Conservation (phyloP, 2,329 filamentous ascomycete genomes). For the Curvularia spicifera region DNA sequence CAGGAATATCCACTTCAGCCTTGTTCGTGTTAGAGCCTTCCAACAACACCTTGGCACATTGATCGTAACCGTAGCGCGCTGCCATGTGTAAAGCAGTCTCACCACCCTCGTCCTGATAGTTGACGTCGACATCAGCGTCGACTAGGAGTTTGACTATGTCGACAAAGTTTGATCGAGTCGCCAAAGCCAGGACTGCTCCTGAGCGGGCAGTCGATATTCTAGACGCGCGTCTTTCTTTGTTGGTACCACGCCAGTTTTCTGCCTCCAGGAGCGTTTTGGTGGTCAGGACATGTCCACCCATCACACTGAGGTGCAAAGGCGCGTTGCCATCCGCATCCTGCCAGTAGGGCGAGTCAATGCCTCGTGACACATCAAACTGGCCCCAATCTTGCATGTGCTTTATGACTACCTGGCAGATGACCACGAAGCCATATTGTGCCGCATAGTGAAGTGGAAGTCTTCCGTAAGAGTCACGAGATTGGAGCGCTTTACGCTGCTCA, state of each 20-base stretch:
- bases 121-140: slow-evolving; percentile 87
- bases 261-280: slow-evolving; percentile 81
- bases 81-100: slow-evolving; percentile 93
- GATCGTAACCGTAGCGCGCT: slow-evolving; percentile 81
- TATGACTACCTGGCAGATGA: slow-evolving; percentile 88
- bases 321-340: slow-evolving; percentile 92
- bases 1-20: slow-evolving; percentile 75
- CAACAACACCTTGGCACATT: slow-evolving; percentile 79
- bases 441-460: slow-evolving; percentile 90
- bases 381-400: slow-evolving; percentile 87
- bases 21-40: slow-evolving; percentile 73
- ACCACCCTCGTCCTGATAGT: slow-evolving; percentile 87
- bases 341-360: slow-evolving; percentile 87
- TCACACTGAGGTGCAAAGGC: slow-evolving; percentile 88
- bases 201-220: slow-evolving; percentile 79
- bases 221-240: slow-evolving; percentile 66
- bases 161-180: slow-evolving; percentile 85
- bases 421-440: slow-evolving; percentile 90
- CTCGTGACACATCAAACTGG: slow-evolving; percentile 81
- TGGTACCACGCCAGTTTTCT: slow-evolving; percentile 75
- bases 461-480: slow-evolving; percentile 76
- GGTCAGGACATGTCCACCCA: slow-evolving; percentile 86
- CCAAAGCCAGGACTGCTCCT: slow-evolving; percentile 84
- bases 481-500: slow-evolving; percentile 71
- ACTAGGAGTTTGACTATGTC: slow-evolving; percentile 87